A percentile compares a stretch with the other conserved stretches of the same genome.
Evolutionary conservation across 2,329 filamentous ascomycete genomes (phyloP).

Genomic region (Monosporascus sp.): DNA sequence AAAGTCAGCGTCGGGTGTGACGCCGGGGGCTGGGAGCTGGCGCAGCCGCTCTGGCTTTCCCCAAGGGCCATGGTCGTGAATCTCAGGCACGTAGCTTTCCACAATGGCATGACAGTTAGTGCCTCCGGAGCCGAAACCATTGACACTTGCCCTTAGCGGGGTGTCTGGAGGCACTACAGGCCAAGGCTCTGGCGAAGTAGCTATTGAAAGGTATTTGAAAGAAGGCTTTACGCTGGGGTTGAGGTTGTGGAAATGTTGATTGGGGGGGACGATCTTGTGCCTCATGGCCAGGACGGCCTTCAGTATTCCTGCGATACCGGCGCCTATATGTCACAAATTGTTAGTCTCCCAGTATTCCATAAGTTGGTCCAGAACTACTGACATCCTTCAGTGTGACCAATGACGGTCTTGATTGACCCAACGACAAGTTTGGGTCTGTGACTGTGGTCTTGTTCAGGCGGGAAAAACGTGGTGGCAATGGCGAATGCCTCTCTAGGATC

Average conservation of each 20-base stretch:
- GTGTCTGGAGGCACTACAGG: slow-evolving; percentile 1
- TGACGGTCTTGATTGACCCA: slow-evolving; percentile 16
- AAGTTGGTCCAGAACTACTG: too few relatives aligned
- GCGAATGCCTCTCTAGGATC: too few relatives aligned
- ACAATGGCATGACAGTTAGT: slow-evolving; percentile 15
- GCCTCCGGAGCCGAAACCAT: slow-evolving; percentile 18
- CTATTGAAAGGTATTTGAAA: slow-evolving; percentile 8
- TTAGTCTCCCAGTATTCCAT: too few relatives aligned
- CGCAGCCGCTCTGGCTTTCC: neutral
- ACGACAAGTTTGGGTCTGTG: neutral
- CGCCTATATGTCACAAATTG: neutral
- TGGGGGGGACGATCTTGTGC: slow-evolving; percentile 17
- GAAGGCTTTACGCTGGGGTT: slow-evolving; percentile 19
- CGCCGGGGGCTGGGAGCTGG: too few relatives aligned
- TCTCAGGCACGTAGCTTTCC: slow-evolving; percentile 4
- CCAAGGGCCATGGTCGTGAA: neutral
- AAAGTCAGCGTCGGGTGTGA: neutral
- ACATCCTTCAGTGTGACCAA: slow-evolving; percentile 17
- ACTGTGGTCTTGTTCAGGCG: too few relatives aligned
- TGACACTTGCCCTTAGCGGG: slow-evolving; percentile 15
- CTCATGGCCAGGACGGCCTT: slow-evolving; percentile 11
- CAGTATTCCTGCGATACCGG: slow-evolving; percentile 16
- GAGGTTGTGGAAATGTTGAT: slow-evolving; percentile 21
- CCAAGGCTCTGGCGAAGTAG: slow-evolving; percentile 6
- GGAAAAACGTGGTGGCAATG: too few relatives aligned